phyloP scores from a whole-genome alignment of 306 rosid species.

The Malus sylvestris region DNA sequence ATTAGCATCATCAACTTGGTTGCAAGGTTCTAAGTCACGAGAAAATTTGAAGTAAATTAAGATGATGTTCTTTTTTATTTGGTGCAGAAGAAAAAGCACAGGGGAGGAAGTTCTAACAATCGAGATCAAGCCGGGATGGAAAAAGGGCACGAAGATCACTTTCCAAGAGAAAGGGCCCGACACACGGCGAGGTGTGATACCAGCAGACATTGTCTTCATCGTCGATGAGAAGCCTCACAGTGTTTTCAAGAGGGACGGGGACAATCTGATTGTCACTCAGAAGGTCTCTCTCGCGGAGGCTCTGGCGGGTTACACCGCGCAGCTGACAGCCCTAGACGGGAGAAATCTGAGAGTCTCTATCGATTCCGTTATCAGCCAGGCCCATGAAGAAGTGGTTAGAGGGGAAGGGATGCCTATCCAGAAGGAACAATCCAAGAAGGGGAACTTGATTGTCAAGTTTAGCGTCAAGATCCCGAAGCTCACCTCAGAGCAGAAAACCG shows the following conservation, averaged over 20 bases:
- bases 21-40: too few relatives aligned
- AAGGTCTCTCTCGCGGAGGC: slow-evolving; percentile 78
- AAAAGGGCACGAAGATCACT: slow-evolving; percentile 87
- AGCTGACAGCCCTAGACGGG: slow-evolving; percentile 63
- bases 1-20: too few relatives aligned
- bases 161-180: slow-evolving; percentile 82
- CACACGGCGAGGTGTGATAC: slow-evolving; percentile 49
- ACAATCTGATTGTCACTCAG: slow-evolving; percentile 64
- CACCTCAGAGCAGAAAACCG: slow-evolving; percentile 65
- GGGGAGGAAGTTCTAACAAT: slow-evolving; percentile 77
- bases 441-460: slow-evolving; percentile 79
- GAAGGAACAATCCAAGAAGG: slow-evolving; percentile 66
- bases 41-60: not conserved
- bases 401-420: slow-evolving; percentile 95
- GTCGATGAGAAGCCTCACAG: slow-evolving; percentile 81
- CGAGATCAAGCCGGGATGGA: slow-evolving; percentile 93
- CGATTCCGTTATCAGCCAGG: slow-evolving; percentile 47
- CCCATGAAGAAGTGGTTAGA: slow-evolving; percentile 68
- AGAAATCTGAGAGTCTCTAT: slow-evolving; percentile 46
- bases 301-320: slow-evolving; percentile 65
- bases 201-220: slow-evolving; percentile 76
- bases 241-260: slow-evolving; percentile 70
- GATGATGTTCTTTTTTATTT: slow-evolving; percentile 7
- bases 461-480: slow-evolving; percentile 73
- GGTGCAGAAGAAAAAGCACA: slow-evolving; percentile 49